Percentiles rank a stretch among this genome's conserved stretches.
phyloP scores from a whole-genome alignment of 2,329 filamentous ascomycete genomes.

The Ceratocystiopsis minuta region DNA sequence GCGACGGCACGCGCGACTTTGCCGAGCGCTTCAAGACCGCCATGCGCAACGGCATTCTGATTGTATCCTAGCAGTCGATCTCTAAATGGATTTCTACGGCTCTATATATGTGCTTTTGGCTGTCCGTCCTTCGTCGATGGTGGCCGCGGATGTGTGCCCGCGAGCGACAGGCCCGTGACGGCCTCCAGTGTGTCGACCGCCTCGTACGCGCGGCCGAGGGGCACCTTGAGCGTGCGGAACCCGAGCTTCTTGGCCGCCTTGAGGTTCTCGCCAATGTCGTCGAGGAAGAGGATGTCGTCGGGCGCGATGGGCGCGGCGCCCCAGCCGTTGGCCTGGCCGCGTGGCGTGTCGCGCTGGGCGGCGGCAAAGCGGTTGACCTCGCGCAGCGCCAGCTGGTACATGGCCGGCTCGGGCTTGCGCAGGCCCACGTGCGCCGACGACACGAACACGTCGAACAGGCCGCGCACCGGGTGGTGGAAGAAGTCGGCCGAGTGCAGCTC shows the following conservation, averaged over 20 bases:
- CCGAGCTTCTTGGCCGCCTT: constrained; percentile 60
- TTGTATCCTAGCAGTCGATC: too few species aligned
- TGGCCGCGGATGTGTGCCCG: constrained; percentile 31
- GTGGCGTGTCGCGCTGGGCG: constrained; percentile 25
- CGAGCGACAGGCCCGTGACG: constrained; percentile 49
- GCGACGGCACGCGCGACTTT: constrained; percentile 31
- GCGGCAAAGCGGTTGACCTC: constrained; percentile 46
- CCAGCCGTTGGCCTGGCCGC: constrained; percentile 24
- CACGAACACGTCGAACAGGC: constrained; percentile 72
- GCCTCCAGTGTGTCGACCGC: constrained; percentile 69
- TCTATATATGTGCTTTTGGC: constrained; percentile 21
- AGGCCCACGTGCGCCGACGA: constrained; percentile 73
- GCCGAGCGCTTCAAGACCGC: constrained; percentile 34
- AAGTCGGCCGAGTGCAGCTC: constrained; percentile 39
- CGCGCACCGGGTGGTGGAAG: constrained; percentile 37
- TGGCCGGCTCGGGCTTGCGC: constrained; percentile 67
- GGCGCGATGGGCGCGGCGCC: constrained; percentile 31
- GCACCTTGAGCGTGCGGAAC: constrained; percentile 71
- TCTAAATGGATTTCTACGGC: too few species aligned
- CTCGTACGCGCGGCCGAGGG: constrained; percentile 57
- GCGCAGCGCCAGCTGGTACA: constrained; percentile 58
- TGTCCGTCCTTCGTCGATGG: constrained; percentile 1
- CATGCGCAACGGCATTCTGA: constrained; percentile 18
- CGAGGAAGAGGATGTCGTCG: constrained; percentile 65
- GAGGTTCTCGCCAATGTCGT: constrained; percentile 88